phyloP scores from a whole-genome alignment of 2,329 filamentous ascomycete species.

The Verticillium klebahnii region DNA sequence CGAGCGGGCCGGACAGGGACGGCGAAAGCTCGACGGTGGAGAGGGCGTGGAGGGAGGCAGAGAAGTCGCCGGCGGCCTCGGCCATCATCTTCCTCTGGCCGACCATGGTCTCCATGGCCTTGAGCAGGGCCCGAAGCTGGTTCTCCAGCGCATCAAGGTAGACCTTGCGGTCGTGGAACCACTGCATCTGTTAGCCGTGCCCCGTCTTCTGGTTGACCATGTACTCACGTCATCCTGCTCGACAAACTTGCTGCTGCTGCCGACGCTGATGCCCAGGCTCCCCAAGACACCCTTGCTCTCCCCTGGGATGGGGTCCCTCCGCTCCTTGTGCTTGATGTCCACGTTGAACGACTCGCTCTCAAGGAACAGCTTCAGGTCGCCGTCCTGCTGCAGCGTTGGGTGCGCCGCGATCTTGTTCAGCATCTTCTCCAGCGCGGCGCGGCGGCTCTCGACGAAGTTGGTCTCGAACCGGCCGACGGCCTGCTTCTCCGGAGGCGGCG shows the following conservation, averaged over 20 bases:
- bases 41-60: conserved; percentile 84
- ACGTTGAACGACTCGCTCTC: conserved; percentile 96
- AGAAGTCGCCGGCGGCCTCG: conserved; percentile 91
- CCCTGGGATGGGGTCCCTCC: conserved; percentile 76
- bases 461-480: conserved; percentile 92
- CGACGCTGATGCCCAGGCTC: conserved; percentile 73
- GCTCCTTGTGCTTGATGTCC: conserved; percentile 96
- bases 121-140: conserved; percentile 84
- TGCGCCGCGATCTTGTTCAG: conserved; percentile 92
- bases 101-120: conserved; percentile 91
- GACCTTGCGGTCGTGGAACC: conserved; percentile 95
- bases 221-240: conserved; percentile 87
- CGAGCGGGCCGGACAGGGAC: conserved; percentile 79
- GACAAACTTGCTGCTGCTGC: conserved; percentile 81
- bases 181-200: conserved; percentile 43
- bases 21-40: conserved; percentile 91
- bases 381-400: conserved; percentile 85
- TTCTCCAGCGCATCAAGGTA: conserved; percentile 93
- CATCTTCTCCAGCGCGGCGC: conserved; percentile 94
- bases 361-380: conserved; percentile 90
- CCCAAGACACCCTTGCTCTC: conserved; percentile 95
- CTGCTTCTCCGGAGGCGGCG: conserved; percentile 96
- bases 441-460: conserved; percentile 91
- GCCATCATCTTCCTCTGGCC: conserved; percentile 88
- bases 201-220: background rate